Base-by-base conservation (phyloP, 352 stramenopile species). In the Phytophthora quininea region DNA sequence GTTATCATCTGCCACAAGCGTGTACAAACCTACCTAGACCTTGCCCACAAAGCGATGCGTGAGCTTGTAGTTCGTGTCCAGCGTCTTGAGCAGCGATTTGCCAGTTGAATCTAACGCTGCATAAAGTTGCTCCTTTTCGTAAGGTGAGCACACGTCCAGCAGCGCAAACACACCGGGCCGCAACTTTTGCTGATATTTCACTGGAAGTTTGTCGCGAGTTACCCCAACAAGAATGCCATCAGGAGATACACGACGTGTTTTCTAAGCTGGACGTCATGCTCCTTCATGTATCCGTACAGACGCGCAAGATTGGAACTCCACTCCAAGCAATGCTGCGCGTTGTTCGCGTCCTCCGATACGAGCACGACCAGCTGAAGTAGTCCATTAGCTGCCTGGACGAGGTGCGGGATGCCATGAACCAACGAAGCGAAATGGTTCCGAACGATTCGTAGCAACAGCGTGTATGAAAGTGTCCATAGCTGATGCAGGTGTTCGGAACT, bases 181-280 rank as follows among this genome's bases (percentile, higher is more conserved):
- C 1, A 96, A 49, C 59, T 89, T 90, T 27, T 87, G 82, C 53
- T 94, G 85, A 27, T 91, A 76, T 14, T 61, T 64, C 6, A 89
- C 65, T 3, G 84, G 58, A 8, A 96, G 56, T 32, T 82, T 77
- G 27, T 90, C 84, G 6, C 86, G 78, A 7, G 80, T 89, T 11
- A 90, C 83, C 45, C 70, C 19, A 79, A 48, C 15, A 96, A 66
- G 51, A 90, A 94, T 24, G 85, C 60, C 64, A 92, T 76, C 46
- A 96, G 66, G 24, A 95, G 64, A 61, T 94, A 96, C 47, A 95
- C 84, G 7, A 96, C 87, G 64, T 96, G 84, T 56, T 96, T 96
- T 60, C 88, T 86, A 12, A 96, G 71, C 38, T 88, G 78, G 4
- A 80, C 67, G 49, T 91, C 81, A 60, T 95, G 88, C 42, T 87